These are phyloP conservation scores for Insectozyma bohioensis DNA, from an alignment of 1,139 yeast genomes.

Conservation along the genomic window DNA sequence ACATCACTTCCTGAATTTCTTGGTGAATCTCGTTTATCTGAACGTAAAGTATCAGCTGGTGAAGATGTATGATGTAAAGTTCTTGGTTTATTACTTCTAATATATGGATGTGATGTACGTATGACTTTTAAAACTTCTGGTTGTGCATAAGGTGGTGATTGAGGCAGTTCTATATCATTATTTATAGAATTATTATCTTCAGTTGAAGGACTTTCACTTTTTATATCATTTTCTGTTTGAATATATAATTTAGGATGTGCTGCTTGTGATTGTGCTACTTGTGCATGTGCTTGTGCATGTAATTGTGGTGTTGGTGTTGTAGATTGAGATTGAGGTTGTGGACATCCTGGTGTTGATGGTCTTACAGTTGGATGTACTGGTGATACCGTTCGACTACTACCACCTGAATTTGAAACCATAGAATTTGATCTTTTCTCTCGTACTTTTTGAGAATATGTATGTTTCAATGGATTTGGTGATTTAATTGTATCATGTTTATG, in stretches of 20 bases:
- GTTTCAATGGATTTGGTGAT: constrained; percentile 18
- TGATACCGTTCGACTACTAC: constrained; percentile 1
- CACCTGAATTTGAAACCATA: constrained; percentile 8
- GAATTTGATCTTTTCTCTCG: constrained; percentile 35
- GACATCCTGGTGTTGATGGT: neutral
- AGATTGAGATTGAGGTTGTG: neutral
- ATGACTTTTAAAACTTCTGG: constrained; percentile 5
- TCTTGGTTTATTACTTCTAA: too few species aligned
- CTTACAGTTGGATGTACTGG: constrained; percentile 2
- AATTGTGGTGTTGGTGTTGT: constrained; percentile 3
- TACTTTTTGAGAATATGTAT: constrained; percentile 36
- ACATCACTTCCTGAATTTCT: constrained; percentile 1
- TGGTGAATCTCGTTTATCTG: too few species aligned
- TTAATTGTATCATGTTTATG: constrained; percentile 13
- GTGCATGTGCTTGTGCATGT: constrained; percentile 1
- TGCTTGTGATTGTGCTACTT: constrained; percentile 2
- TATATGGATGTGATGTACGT: constrained; percentile 1
- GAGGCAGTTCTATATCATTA: neutral
- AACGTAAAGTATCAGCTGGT: too few species aligned
- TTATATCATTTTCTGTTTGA: constrained; percentile 4
- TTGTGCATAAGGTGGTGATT: constrained; percentile 1
- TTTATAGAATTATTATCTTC: constrained; percentile 1
- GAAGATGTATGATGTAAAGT: too few species aligned
- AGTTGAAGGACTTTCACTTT: constrained; percentile 1
- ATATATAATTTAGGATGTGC: constrained; percentile 6